phyloP scores from a whole-genome alignment of 129 eudicot genomes.

The Kitagawia praeruptora region DNA sequence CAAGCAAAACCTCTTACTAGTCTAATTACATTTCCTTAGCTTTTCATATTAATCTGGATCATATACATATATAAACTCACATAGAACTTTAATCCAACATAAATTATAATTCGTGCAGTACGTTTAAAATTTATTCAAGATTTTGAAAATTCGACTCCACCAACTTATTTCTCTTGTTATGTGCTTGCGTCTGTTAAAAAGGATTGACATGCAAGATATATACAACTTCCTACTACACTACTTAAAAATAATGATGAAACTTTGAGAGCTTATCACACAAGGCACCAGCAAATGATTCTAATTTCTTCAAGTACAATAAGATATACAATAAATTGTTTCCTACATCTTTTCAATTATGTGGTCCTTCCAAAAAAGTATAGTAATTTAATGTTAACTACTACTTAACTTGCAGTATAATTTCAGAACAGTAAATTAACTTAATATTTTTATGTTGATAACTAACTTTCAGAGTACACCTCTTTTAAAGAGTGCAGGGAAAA shows the following conservation, averaged over 20 bases:
- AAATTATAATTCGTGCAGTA: background rate
- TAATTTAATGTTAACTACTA: background rate
- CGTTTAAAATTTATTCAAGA: background rate
- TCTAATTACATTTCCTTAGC: background rate
- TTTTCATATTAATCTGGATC: background rate
- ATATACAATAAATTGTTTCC: conserved; percentile 13
- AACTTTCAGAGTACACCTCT: background rate
- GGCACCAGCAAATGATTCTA: conserved; percentile 3
- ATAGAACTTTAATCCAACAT: too few relatives aligned
- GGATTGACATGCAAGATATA: too few relatives aligned
- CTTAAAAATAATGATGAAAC: background rate
- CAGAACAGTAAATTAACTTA: background rate
- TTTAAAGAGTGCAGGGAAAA: background rate
- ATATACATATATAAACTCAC: too few relatives aligned
- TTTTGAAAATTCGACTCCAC: background rate
- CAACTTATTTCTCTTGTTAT: background rate
- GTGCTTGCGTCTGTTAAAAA: background rate
- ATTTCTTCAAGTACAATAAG: conserved; percentile 17
- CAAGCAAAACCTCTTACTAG: conserved; percentile 7
- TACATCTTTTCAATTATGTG: background rate
- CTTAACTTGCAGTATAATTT: background rate
- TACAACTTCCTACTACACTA: background rate
- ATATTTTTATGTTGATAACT: background rate
- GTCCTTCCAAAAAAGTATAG: background rate
- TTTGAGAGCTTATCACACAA: conserved; percentile 3